Conservation (phyloP, 345 rosid species). For the Abelmoschus esculentus region DNA sequence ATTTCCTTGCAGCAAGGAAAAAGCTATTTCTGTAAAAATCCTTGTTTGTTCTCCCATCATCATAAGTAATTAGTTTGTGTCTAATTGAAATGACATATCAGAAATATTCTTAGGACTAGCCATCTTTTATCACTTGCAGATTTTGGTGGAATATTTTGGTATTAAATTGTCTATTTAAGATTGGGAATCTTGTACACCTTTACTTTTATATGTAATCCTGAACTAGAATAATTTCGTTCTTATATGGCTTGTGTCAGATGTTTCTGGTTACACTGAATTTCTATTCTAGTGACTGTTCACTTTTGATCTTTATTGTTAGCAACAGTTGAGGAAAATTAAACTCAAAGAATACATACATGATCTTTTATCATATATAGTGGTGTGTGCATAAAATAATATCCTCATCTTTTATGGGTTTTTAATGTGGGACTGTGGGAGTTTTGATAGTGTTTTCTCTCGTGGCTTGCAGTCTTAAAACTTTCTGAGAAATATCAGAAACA, state of each 20-base stretch:
- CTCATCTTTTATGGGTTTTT: background rate
- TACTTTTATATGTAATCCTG: background rate
- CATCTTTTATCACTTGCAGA: background rate
- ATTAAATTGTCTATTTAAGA: background rate
- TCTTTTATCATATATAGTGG: background rate
- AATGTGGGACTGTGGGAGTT: background rate
- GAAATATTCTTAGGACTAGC: conserved; percentile 5
- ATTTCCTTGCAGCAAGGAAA: background rate
- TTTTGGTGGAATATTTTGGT: background rate
- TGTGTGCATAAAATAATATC: background rate
- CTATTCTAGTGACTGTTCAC: background rate
- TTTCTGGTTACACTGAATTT: background rate
- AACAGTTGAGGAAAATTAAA: background rate
- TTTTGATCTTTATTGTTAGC: background rate
- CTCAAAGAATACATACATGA: background rate
- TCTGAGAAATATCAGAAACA: conserved; percentile 91
- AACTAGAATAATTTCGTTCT: background rate
- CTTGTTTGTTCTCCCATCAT: background rate
- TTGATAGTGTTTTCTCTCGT: background rate
- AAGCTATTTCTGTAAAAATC: background rate
- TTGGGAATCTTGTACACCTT: background rate
- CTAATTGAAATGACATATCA: background rate
- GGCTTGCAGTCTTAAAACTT: conserved; percentile 73
- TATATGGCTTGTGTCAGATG: background rate
- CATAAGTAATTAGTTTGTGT: background rate